Base-by-base conservation (phyloP, 108 stramenopile genomes). In the Hondaea fermentalgiana region DNA sequence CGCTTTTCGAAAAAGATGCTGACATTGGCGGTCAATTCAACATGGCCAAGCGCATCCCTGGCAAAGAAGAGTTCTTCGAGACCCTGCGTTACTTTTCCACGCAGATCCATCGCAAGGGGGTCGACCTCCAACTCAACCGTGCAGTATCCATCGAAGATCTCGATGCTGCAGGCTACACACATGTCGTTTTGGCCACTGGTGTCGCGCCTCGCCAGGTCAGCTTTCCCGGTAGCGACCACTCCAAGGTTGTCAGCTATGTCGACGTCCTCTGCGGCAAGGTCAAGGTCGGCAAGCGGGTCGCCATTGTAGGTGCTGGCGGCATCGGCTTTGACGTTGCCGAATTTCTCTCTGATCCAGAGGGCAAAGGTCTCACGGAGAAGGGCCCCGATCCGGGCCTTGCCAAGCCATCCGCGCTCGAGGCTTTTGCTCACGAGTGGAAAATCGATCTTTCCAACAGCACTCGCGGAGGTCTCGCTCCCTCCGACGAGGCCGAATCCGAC, bases 261-360 rank as follows among this genome's bases (percentile, higher is more conserved):
- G 98, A 99, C 91, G 96, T 99, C 4, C 90, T 99, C 58, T 72
- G 93, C 57, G 88, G 89, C 23, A 92, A 95, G 58, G 94, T 92
- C 58, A 92, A 94, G 55, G 97, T 98, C 21, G 98, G 98, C 64
- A 60, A 94, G 57, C 91, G 91, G 2, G 98, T 99, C 5, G 98
- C 98, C 29, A 90, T 99, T 28, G 96, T 99, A 92, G 98, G 98
- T 57, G 98, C 98, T 6, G 98, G 98, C 58, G 98, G 98, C 2
- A 99, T 99, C 83, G 98, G 98, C 29, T 99, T 99, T 90, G 98
- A 99, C 93, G 96, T 99, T 44, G 94, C 96, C 25, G 98, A 99
- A 72, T 98, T 94, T 91, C 91, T 99, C 21, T 44, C 96, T 42
- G 95, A 97, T 89, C 92, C 95, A 53, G 69, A 91, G 69, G 91